Evolutionary conservation across 2,329 filamentous ascomycete genomes (phyloP).

Genomic region (Pleomassaria siparia): DNA sequence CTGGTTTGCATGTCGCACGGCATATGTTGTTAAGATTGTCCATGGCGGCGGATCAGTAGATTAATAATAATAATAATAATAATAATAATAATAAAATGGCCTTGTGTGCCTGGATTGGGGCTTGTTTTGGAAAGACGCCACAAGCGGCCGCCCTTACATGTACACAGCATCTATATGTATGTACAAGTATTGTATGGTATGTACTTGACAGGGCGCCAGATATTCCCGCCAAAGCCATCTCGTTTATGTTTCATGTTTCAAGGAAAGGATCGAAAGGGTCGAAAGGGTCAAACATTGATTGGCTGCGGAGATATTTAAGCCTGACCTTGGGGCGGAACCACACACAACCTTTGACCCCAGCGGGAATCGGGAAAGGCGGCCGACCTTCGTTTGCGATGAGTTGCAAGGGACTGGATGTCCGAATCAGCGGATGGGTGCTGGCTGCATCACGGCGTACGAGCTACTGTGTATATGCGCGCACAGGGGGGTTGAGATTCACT

Average conservation of each 20-base stretch:
- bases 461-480: background rate
- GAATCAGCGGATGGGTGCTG: slow-evolving; percentile 8
- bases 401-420: slow-evolving; percentile 26
- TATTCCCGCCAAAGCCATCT: slow-evolving; percentile 8
- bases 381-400: slow-evolving; percentile 19
- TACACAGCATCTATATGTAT: too few species aligned
- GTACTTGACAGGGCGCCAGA: too few species aligned
- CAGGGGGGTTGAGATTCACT: slow-evolving; percentile 1
- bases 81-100: too few species aligned
- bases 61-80: too few species aligned
- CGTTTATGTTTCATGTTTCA: slow-evolving; percentile 37
- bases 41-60: too few species aligned
- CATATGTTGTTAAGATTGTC: too few species aligned
- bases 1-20: too few species aligned
- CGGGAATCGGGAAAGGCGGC: slow-evolving; percentile 18
- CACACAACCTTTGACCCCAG: slow-evolving; percentile 16
- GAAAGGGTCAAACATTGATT: slow-evolving; percentile 20
- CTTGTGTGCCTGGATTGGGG: slow-evolving; percentile 31
- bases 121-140: slow-evolving; percentile 31
- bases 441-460: background rate
- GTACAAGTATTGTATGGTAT: too few species aligned
- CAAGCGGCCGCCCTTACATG: slow-evolving; percentile 25
- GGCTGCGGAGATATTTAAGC: slow-evolving; percentile 18
- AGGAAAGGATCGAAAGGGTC: slow-evolving; percentile 7
- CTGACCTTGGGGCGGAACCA: slow-evolving; percentile 23